phyloP scores from a whole-genome alignment of 495 filamentous ascomycete species.

The Penicillium roqueforti region DNA sequence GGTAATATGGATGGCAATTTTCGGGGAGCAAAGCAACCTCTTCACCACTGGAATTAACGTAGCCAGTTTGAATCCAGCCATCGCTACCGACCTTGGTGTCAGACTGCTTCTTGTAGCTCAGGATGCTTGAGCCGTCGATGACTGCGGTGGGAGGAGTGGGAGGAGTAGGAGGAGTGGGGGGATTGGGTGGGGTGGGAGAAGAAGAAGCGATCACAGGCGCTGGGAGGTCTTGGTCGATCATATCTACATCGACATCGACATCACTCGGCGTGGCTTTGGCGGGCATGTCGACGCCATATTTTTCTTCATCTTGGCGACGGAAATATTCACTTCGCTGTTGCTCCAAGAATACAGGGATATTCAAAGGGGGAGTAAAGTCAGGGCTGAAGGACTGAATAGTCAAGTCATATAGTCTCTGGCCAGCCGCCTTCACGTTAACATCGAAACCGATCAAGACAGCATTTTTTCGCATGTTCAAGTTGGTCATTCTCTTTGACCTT shows the following conservation, averaged over 20 bases:
- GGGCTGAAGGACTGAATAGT: constrained; percentile 22
- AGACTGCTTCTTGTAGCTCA: constrained; percentile 15
- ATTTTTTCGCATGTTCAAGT: constrained; percentile 2
- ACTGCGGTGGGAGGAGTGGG: constrained; percentile 1
- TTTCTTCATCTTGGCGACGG: constrained; percentile 1
- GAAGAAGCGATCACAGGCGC: neutral
- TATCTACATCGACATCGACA: neutral
- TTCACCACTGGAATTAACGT: constrained; percentile 33
- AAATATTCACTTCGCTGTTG: constrained; percentile 21
- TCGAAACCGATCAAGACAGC: constrained; percentile 3
- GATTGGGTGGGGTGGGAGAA: constrained; percentile 9
- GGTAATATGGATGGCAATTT: constrained; percentile 25
- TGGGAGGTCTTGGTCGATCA: neutral
- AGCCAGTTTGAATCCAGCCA: constrained; percentile 36
- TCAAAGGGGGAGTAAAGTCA: constrained; percentile 16
- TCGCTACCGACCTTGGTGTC: constrained; percentile 22
- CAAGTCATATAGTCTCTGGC: constrained; percentile 25
- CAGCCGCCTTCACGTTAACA: constrained; percentile 14
- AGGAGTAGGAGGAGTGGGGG: constrained; percentile 6
- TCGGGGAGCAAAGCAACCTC: constrained; percentile 27
- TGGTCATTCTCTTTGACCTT: constrained; percentile 7
- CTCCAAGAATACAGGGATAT: constrained; percentile 14
- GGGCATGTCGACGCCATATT: neutral
- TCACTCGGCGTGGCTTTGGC: neutral
- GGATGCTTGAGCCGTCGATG: neutral